Conservation (phyloP, 306 rosid genomes). For the Trifolium subterraneum region DNA sequence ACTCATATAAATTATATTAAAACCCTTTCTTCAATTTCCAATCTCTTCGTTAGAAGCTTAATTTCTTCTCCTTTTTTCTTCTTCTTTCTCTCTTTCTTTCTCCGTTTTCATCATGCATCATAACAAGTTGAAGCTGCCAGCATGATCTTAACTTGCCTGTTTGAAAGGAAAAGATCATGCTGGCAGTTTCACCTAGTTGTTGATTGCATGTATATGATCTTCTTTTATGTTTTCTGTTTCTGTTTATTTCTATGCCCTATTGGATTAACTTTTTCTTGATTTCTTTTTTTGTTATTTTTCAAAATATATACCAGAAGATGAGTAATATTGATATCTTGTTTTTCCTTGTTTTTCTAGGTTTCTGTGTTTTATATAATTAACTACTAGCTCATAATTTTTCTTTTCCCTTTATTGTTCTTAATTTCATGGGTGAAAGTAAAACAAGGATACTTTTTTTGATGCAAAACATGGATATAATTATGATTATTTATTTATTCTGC, state of each 20-base stretch:
- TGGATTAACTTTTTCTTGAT: not conserved
- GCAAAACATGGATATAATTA: not conserved
- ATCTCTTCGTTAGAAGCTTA: slow-evolving; percentile 1
- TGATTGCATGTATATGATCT: slow-evolving; percentile 56
- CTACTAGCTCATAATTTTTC: not conserved
- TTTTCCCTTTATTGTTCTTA: not conserved
- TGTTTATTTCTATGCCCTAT: slow-evolving; percentile 1
- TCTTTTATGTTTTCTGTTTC: not conserved
- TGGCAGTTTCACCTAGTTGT: slow-evolving; percentile 96
- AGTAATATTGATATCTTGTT: not conserved
- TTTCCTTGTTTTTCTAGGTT: too few species aligned
- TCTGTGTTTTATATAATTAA: too few species aligned
- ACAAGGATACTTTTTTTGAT: too few species aligned
- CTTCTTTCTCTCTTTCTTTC: not conserved
- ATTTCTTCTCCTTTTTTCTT: not conserved
- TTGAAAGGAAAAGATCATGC: slow-evolving; percentile 76
- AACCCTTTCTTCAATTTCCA: slow-evolving; percentile 9
- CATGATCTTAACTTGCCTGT: slow-evolving; percentile 93
- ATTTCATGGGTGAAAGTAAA: not conserved
- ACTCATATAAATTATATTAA: not conserved
- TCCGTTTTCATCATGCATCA: slow-evolving; percentile 46
- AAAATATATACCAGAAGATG: not conserved
- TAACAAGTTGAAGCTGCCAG: slow-evolving; percentile 99
- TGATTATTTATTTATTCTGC: not conserved
- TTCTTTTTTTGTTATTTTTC: not conserved